A percentile compares a stretch with the other conserved stretches of the same genome.
These are phyloP conservation scores for Cladorrhinum sp. DNA, from an alignment of 2,329 filamentous ascomycete genomes.

Conservation along the genomic window DNA sequence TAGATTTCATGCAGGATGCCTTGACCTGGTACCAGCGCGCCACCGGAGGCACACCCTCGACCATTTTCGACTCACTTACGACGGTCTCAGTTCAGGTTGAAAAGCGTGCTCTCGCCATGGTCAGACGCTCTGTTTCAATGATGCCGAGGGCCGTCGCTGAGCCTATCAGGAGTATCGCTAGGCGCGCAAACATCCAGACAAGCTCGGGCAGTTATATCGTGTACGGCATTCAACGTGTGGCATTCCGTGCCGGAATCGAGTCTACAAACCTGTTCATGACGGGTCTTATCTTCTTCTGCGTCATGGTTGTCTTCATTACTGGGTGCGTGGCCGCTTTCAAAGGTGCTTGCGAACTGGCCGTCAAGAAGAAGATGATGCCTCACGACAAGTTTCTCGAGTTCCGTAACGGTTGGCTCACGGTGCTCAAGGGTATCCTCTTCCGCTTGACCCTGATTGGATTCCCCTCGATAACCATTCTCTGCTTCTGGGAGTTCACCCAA, in stretches of 20 bases:
- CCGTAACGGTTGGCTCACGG: constrained; percentile 88
- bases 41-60: constrained; percentile 81
- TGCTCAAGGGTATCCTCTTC: constrained; percentile 92
- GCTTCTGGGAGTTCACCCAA: constrained; percentile 88
- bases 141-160: constrained; percentile 42
- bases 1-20: constrained; percentile 83
- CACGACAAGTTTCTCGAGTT: constrained; percentile 87
- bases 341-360: constrained; percentile 70
- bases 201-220: constrained; percentile 60
- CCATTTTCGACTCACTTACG: constrained; percentile 69
- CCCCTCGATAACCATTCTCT: constrained; percentile 85
- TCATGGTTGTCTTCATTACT: constrained; percentile 75
- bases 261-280: constrained; percentile 92
- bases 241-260: constrained; percentile 82
- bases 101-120: constrained; percentile 54
- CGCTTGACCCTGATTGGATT: constrained; percentile 86
- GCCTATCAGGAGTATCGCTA: constrained; percentile 42
- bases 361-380: constrained; percentile 75
- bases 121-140: constrained; percentile 55
- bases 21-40: constrained; percentile 95
- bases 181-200: constrained; percentile 54
- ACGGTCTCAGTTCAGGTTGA: constrained; percentile 81
- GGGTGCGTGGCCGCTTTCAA: constrained; percentile 77
- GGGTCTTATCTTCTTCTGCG: constrained; percentile 80
- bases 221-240: constrained; percentile 82